Evolutionary conservation across 805 yeast genomes (phyloP).

Genomic region (Scheffersomyces ergatensis): DNA sequence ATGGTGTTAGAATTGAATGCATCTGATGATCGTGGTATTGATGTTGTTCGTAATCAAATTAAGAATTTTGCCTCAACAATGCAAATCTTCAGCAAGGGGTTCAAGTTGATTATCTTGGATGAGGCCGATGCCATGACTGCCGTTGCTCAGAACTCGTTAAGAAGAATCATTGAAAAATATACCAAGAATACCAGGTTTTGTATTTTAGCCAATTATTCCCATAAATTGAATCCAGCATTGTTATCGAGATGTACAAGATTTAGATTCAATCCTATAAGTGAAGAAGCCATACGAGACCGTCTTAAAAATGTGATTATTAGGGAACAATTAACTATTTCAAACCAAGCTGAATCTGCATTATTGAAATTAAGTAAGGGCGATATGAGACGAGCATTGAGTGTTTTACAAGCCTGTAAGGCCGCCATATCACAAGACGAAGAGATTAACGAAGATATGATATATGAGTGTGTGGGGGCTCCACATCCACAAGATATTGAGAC

Average conservation of each 20-base stretch:
- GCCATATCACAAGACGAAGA: slow-evolving; percentile 50
- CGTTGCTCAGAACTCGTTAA: slow-evolving; percentile 78
- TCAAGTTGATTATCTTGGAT: slow-evolving; percentile 87
- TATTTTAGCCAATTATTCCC: slow-evolving; percentile 92
- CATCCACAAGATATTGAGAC: slow-evolving; percentile 80
- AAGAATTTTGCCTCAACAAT: slow-evolving; percentile 94
- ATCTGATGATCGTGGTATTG: slow-evolving; percentile 96
- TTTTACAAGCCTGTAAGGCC: slow-evolving; percentile 89
- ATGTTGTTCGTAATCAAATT: slow-evolving; percentile 95
- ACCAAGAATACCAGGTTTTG: slow-evolving; percentile 95
- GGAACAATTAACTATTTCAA: slow-evolving; percentile 60
- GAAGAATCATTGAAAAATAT: slow-evolving; percentile 86
- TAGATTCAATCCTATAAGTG: slow-evolving; percentile 80
- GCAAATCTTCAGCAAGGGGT: slow-evolving; percentile 85
- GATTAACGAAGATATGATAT: slow-evolving; percentile 73
- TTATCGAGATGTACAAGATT: slow-evolving; percentile 93
- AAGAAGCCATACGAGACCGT: slow-evolving; percentile 65
- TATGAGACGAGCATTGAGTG: slow-evolving; percentile 93
- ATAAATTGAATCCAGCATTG: slow-evolving; percentile 92
- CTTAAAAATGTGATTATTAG: slow-evolving; percentile 63
- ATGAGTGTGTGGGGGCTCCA: slow-evolving; percentile 95
- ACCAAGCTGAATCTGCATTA: slow-evolving; percentile 63
- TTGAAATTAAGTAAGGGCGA: slow-evolving; percentile 84
- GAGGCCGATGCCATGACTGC: slow-evolving; percentile 96
- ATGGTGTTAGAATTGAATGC: slow-evolving; percentile 96